Percentiles rank a stretch among this genome's conserved stretches.
These are phyloP conservation scores for Rutstroemia sp. DNA, from an alignment of 2,329 filamentous ascomycete species.

Conservation along the genomic window DNA sequence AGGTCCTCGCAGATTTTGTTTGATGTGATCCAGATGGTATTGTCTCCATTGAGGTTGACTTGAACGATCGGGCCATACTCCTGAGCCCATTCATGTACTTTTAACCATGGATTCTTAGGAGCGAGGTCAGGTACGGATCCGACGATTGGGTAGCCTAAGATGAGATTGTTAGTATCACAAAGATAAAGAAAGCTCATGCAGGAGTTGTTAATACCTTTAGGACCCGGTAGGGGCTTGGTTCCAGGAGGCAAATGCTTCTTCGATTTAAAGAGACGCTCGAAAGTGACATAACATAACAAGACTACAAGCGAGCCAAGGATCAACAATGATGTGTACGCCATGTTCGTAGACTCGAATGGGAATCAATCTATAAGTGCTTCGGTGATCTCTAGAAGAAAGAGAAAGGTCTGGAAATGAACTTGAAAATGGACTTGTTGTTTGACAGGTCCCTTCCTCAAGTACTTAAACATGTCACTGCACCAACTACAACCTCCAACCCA, in stretches of 20 bases:
- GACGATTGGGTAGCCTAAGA: constrained; percentile 12
- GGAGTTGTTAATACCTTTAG: constrained; percentile 7
- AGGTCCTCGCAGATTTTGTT: constrained; percentile 37
- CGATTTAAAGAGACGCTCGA: neutral
- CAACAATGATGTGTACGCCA: constrained; percentile 2
- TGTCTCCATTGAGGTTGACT: constrained; percentile 35
- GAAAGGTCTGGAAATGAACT: neutral
- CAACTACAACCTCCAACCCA: neutral
- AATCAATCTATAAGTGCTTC: too few species aligned
- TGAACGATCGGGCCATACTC: constrained; percentile 36
- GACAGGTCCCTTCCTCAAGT: neutral
- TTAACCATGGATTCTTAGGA: constrained; percentile 32
- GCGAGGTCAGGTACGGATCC: constrained; percentile 14
- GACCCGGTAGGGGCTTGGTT: constrained; percentile 11
- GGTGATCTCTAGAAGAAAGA: neutral
- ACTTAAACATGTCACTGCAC: neutral
- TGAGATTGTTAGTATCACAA: neutral
- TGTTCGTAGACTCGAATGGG: neutral
- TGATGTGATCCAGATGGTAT: constrained; percentile 32
- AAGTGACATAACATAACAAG: constrained; percentile 5
- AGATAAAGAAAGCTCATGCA: neutral
- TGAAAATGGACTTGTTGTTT: neutral
- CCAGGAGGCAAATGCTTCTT: constrained; percentile 10
- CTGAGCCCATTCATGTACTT: constrained; percentile 33
- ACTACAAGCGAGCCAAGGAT: neutral